A percentile compares a stretch with the other conserved stretches of the same genome.
Evolutionary conservation across 2,329 filamentous ascomycete genomes (phyloP).

Genomic region (Ophiognomonia clavigignenti-juglandacearum): DNA sequence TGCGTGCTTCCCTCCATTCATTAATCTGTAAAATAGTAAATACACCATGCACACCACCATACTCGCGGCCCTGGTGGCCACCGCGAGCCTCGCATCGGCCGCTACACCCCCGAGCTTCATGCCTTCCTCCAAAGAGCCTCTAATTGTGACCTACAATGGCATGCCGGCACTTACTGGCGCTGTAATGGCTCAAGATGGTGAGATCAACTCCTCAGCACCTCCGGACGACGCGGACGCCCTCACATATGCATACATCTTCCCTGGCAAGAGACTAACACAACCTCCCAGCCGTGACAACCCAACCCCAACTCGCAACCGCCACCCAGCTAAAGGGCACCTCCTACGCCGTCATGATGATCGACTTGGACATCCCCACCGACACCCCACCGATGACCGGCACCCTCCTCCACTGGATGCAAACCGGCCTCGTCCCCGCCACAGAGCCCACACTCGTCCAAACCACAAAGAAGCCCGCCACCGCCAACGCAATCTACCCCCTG

Average conservation of each 20-base stretch:
- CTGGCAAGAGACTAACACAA: background rate
- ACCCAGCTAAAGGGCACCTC: slow-evolving; percentile 34
- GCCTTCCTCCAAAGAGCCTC: slow-evolving; percentile 30
- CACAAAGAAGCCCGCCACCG: too few relatives aligned
- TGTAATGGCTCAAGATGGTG: slow-evolving; percentile 33
- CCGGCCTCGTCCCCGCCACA: slow-evolving; percentile 28
- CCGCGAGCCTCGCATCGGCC: slow-evolving; percentile 30
- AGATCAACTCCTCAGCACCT: slow-evolving; percentile 6
- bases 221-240: background rate
- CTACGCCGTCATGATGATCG: slow-evolving; percentile 38
- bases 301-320: slow-evolving; percentile 31
- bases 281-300: slow-evolving; percentile 26
- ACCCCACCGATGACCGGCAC: slow-evolving; percentile 30
- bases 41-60: too few relatives aligned
- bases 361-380: slow-evolving; percentile 43
- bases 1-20: too few relatives aligned
- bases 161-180: slow-evolving; percentile 33
- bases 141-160: slow-evolving; percentile 35
- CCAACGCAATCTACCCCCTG: too few relatives aligned
- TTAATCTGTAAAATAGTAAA: too few relatives aligned
- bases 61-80: too few relatives aligned
- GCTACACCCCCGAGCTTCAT: slow-evolving; percentile 36
- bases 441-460: too few relatives aligned
- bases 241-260: background rate
- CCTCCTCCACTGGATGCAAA: slow-evolving; percentile 40